phyloP scores from a whole-genome alignment of 2,329 filamentous ascomycete species.

The Sarocladium oryzae region DNA sequence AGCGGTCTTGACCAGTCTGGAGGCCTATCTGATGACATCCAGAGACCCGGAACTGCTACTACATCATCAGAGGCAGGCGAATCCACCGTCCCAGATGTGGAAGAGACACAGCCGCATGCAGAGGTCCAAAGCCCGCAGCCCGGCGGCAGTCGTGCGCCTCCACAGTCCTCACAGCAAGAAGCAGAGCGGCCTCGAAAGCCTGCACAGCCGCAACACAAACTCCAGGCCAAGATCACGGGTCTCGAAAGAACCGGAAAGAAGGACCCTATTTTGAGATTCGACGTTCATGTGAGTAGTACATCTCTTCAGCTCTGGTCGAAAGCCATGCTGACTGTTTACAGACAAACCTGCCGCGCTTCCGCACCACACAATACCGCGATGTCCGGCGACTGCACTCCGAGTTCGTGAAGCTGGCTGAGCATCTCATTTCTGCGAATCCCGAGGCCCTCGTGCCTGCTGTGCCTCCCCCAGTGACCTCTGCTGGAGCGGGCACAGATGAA shows the following conservation, averaged over 20 bases:
- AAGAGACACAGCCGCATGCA: slow-evolving; percentile 11
- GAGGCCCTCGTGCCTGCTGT: slow-evolving; percentile 92
- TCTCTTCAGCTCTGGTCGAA: background rate
- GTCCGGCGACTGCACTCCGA: slow-evolving; percentile 92
- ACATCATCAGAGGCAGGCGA: slow-evolving; percentile 34
- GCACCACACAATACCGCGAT: slow-evolving; percentile 96
- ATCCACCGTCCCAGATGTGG: slow-evolving; percentile 20
- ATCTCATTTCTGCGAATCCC: slow-evolving; percentile 95
- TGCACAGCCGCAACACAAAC: slow-evolving; percentile 66
- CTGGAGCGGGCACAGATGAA: slow-evolving; percentile 91
- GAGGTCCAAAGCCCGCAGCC: slow-evolving; percentile 23
- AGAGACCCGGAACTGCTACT: slow-evolving; percentile 40
- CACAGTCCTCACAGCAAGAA: slow-evolving; percentile 23
- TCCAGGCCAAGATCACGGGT: slow-evolving; percentile 92
- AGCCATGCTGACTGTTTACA: slow-evolving; percentile 29
- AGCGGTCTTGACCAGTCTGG: slow-evolving; percentile 34
- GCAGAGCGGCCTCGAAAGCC: slow-evolving; percentile 44
- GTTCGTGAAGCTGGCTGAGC: slow-evolving; percentile 92
- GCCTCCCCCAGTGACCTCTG: slow-evolving; percentile 87
- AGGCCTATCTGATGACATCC: slow-evolving; percentile 32
- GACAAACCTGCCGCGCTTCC: slow-evolving; percentile 98
- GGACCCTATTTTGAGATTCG: slow-evolving; percentile 89
- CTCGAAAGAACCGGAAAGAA: slow-evolving; percentile 91
- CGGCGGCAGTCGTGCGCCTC: slow-evolving; percentile 9
- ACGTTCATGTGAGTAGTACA: slow-evolving; percentile 69